phyloP scores from a whole-genome alignment of 768 basidiomycete species.

The Tulasnella calospora region DNA sequence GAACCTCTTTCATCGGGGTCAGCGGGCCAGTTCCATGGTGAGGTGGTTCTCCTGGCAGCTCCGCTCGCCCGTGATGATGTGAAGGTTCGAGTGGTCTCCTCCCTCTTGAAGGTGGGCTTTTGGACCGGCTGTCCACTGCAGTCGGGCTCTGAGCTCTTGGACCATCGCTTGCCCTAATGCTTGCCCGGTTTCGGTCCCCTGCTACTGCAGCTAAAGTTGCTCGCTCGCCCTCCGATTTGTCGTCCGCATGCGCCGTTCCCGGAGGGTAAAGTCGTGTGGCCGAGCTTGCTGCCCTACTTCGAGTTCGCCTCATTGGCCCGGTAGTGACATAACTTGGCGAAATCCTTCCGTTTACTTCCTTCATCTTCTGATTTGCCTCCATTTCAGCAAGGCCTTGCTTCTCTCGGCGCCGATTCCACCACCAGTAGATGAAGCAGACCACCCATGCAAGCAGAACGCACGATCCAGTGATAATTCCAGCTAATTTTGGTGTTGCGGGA shows the following conservation, averaged over 20 bases:
- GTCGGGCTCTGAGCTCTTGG: neutral
- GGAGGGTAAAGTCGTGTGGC: neutral
- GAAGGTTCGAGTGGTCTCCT: neutral
- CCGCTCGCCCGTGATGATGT: neutral
- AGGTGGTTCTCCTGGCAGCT: neutral
- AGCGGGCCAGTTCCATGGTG: neutral
- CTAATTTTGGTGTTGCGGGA: constrained; percentile 23
- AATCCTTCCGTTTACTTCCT: neutral
- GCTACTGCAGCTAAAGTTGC: neutral
- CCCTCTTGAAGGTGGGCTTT: neutral
- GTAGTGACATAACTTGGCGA: neutral
- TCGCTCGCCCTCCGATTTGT: neutral
- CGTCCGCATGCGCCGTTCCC: neutral
- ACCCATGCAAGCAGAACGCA: constrained; percentile 19
- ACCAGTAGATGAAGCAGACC: constrained; percentile 24
- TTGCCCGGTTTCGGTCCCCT: neutral
- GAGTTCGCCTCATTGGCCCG: neutral
- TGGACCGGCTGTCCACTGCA: neutral
- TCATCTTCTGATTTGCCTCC: constrained; percentile 5
- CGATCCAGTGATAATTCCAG: constrained; percentile 18
- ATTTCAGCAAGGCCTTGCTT: constrained; percentile 15
- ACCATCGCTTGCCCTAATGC: neutral
- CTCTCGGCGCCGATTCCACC: constrained; percentile 11
- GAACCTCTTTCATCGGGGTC: constrained; percentile 20
- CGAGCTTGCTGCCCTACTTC: neutral